Evolutionary conservation across 2,329 filamentous ascomycete species (phyloP).

Genomic region (Purpureocillium takamizusanense): DNA sequence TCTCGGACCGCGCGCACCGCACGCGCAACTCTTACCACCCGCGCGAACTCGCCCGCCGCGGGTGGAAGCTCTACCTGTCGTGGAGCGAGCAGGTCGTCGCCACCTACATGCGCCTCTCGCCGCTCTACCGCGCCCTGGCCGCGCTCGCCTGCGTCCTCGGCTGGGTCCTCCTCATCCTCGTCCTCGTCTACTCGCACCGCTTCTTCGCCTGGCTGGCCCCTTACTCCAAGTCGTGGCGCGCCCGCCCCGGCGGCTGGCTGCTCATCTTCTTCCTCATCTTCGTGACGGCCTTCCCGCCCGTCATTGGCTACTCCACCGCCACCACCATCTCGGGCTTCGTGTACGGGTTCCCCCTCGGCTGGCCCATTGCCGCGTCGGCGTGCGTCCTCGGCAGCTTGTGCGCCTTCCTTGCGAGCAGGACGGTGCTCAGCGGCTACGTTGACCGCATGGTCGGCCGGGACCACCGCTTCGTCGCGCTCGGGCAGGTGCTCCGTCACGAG

Average conservation of each 20-base stretch:
- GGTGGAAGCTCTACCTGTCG: constrained; percentile 22
- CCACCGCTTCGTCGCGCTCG: constrained; percentile 78
- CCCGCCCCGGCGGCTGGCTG: constrained; percentile 60
- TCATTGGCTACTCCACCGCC: constrained; percentile 79
- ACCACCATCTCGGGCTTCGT: constrained; percentile 45
- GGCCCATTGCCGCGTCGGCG: constrained; percentile 73
- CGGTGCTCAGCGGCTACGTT: constrained; percentile 70
- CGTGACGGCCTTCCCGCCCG: constrained; percentile 71
- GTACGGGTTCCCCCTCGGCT: constrained; percentile 54
- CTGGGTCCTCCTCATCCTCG: constrained; percentile 53
- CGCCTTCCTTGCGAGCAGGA: constrained; percentile 74
- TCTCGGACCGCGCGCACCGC: constrained; percentile 25
- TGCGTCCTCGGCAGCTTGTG: constrained; percentile 70
- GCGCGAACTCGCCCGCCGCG: constrained; percentile 24
- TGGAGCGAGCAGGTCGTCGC: constrained; percentile 31
- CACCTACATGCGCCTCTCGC: constrained; percentile 46
- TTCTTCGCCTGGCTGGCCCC: constrained; percentile 72
- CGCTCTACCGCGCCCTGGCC: constrained; percentile 53
- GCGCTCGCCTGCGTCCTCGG: constrained; percentile 38
- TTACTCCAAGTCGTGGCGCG: constrained; percentile 67
- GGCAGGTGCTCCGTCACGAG: constrained; percentile 81
- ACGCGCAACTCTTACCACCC: constrained; percentile 11
- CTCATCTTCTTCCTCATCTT: constrained; percentile 72
- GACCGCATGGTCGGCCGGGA: constrained; percentile 73
- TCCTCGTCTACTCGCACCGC: constrained; percentile 68